phyloP scores from a whole-genome alignment of 2,329 filamentous ascomycete species.

The Cladobotryum mycophilum region DNA sequence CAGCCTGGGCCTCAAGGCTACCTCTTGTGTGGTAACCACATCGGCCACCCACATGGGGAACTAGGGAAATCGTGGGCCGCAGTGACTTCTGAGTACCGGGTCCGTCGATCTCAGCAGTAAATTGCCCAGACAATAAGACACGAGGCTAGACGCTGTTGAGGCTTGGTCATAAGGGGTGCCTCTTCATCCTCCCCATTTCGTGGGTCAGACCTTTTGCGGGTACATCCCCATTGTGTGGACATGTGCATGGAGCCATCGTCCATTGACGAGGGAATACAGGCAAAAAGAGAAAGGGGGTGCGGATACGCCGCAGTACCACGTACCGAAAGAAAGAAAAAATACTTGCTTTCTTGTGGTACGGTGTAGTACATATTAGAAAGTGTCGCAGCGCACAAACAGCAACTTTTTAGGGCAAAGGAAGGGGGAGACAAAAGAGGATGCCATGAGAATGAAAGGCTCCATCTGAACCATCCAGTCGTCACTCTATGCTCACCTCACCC shows the following conservation, averaged over 20 bases:
- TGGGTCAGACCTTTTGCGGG: conserved; percentile 5
- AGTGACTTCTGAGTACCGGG: conserved; percentile 8
- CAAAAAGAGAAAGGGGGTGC: neutral
- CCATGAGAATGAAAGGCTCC: neutral
- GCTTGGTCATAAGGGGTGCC: conserved; percentile 7
- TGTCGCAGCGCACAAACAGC: conserved; percentile 4
- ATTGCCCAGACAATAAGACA: conserved; percentile 5
- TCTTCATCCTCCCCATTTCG: conserved; percentile 6
- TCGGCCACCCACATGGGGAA: neutral
- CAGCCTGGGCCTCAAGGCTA: conserved; percentile 9
- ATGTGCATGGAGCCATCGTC: conserved; percentile 4
- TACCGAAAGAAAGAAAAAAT: neutral
- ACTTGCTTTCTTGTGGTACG: neutral
- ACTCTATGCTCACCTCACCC: conserved; percentile 4
- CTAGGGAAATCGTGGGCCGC: conserved; percentile 4
- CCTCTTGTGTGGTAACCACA: conserved; percentile 6
- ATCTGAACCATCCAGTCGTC: neutral
- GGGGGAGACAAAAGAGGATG: neutral
- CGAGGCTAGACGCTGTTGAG: conserved; percentile 11
- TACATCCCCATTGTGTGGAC: conserved; percentile 3
- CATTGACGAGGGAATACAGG: neutral
- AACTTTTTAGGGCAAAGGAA: neutral
- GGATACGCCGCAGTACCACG: conserved; percentile 2
- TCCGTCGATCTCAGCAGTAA: conserved; percentile 11
- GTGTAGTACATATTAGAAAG: neutral